These are phyloP conservation scores for Nothophaeocryptopus gaeumannii DNA, from an alignment of 2,329 filamentous ascomycete species.

Conservation along the genomic window DNA sequence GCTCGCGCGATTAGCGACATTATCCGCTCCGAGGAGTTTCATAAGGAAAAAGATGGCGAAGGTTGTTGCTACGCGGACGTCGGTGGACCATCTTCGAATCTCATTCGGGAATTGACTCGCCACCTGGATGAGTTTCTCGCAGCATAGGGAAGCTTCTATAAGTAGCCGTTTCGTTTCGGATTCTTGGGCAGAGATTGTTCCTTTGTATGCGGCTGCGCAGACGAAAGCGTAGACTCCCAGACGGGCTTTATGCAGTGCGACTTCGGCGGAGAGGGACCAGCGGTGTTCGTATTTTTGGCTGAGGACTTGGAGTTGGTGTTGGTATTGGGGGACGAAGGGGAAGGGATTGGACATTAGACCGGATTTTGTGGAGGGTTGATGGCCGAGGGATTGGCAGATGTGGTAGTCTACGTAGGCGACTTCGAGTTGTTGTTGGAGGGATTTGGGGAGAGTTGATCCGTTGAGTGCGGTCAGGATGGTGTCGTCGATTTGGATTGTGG, in stretches of 20 bases:
- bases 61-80: slow-evolving; percentile 2
- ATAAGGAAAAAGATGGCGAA: slow-evolving; percentile 9
- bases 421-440: slow-evolving; percentile 8
- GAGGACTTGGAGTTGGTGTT: slow-evolving; percentile 2
- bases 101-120: slow-evolving; percentile 2
- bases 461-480: slow-evolving; percentile 7
- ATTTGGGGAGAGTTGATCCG: background rate
- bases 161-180: background rate
- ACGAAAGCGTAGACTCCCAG: slow-evolving; percentile 2
- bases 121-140: slow-evolving; percentile 4
- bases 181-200: background rate
- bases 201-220: background rate
- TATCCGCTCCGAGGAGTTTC: slow-evolving; percentile 5
- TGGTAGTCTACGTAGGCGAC: slow-evolving; percentile 6
- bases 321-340: slow-evolving; percentile 1
- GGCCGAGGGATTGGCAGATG: slow-evolving; percentile 2
- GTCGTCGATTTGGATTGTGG: slow-evolving; percentile 5
- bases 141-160: slow-evolving; percentile 1
- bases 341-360: slow-evolving; percentile 2
- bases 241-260: slow-evolving; percentile 4
- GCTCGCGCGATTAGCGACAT: background rate
- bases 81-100: slow-evolving; percentile 1
- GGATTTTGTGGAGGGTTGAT: slow-evolving; percentile 1
- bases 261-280: slow-evolving; percentile 5
- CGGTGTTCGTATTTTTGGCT: slow-evolving; percentile 3